Conservation (phyloP, 768 basidiomycete genomes). For the Auriculariales sp. region DNA sequence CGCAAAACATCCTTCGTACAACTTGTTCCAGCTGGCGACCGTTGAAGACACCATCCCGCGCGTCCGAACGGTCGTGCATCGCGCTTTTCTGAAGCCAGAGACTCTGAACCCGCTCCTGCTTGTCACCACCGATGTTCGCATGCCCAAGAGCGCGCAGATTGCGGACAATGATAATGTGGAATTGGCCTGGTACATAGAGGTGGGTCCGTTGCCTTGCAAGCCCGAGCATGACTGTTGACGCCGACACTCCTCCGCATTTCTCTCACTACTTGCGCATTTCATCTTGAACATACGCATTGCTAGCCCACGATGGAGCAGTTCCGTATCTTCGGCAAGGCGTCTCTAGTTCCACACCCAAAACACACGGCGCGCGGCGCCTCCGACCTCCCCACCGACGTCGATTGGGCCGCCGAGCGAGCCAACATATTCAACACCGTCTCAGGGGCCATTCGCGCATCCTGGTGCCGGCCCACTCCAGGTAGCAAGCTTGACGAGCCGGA, state of each 20-base stretch:
- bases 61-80: slow-evolving; percentile 53
- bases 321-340: slow-evolving; percentile 44
- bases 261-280: no score
- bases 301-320: slow-evolving; percentile 56
- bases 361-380: slow-evolving; percentile 18
- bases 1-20: background rate
- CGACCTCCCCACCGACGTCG: slow-evolving; percentile 25
- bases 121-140: slow-evolving; percentile 56
- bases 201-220: no score
- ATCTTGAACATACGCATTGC: no score
- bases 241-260: no score
- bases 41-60: slow-evolving; percentile 35
- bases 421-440: slow-evolving; percentile 46
- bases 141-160: slow-evolving; percentile 51
- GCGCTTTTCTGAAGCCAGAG: slow-evolving; percentile 28
- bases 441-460: slow-evolving; percentile 50
- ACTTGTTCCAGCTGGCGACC: slow-evolving; percentile 38
- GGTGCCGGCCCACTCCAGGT: slow-evolving; percentile 58
- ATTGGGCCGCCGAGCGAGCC: slow-evolving; percentile 56
- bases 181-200: slow-evolving; percentile 63
- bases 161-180: slow-evolving; percentile 36
- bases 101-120: slow-evolving; percentile 45
- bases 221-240: no score
- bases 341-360: slow-evolving; percentile 36
- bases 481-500: slow-evolving; percentile 36